Base-by-base conservation (phyloP, 148 eudicot species). In the Heliosperma pusillum region DNA sequence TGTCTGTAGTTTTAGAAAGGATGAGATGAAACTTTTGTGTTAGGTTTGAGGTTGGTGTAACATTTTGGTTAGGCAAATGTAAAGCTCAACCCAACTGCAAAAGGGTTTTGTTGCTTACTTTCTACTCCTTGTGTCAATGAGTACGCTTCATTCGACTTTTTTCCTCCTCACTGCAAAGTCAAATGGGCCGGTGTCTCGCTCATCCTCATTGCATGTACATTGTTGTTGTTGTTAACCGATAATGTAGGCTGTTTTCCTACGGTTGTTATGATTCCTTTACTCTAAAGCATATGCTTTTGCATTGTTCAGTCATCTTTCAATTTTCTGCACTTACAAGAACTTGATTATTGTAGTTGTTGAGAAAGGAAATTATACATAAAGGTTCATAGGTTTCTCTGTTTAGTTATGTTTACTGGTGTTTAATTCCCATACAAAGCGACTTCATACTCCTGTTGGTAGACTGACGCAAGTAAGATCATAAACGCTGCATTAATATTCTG, bases 61-160 rank as follows among this genome's bases (percentile, higher is more conserved):
- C 55, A 25, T 45, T 47, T 69, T 69, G 45, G 36, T 29, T 69
- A 45, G 30, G 33, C 52, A 20, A 69, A 20, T 44, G 56, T 68
- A 45, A 45, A 24, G 55, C n/a, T 21, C 29, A 68, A 68, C 33
- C 72, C 36, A n/a, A 42, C 71, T 21, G 47, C 19, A 12, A 10
- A 21, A 9, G 12, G 3, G 69, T 29, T 65, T 33, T 30, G 20
- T 19, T 65, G 69, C 25, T 44, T 44, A 9, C 9, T 4, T 67
- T 24, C 36, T 67, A 25, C 62, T 58, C 19, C 62, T n/a, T 58
- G 55, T 50, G 55, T 16, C 55, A 10, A 50, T 50, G 55, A 13
- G 11, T 50, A 50, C 12, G 55, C 19, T 17, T 50, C 55, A 16
- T 13, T 50, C 55, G 55, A 50, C 55, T 4, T 50, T 50, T 50